Base-by-base conservation (phyloP, 2,329 filamentous ascomycete species). In the Didymella pomorum region DNA sequence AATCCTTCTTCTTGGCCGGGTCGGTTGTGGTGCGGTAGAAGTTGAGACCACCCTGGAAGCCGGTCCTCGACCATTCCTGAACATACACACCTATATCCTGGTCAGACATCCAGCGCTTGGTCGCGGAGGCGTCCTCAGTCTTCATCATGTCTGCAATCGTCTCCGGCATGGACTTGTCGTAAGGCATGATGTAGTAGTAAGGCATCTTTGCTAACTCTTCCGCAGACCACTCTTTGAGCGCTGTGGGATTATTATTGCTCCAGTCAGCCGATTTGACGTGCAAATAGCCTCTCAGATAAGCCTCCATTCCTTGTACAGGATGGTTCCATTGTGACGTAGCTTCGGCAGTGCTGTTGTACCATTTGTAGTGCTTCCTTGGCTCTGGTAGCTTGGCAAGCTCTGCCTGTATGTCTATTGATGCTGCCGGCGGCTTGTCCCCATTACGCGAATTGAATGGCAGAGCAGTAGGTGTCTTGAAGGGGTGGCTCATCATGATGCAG, bases 331-430 rank as follows among this genome's bases (percentile, higher is more conserved):
- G 79, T 2, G 59, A 31, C 0, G 79, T 79, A 1, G 85, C 85
- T 1, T 69, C 58, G 0, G 79, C 48, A 2, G 80, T 82, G 2
- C 84, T 83, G 65, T 87, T 87, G 72, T 87, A 89, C 83, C 83
- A 88, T 72, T 89, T 88, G 79, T 90, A 91, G 71, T 90, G 87
- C 70, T 90, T 90, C 9, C 85, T 71, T 0, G 87, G 86, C n/a
- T 83, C 80, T 1, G 79, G 71, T 1, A 87, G 79, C 39, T 78
- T 76, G 0, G 82, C 82, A 2, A 90, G 81, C 3, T 83, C 83
- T 20, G 78, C 75, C 56, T 87, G 84, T n/a, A 89, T 82, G 56
- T 87, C 80, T 21, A 68, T 26, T 52, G 69, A 65, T 18, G 62
- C 57, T 9, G 58, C 37, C 2, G 65, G 37, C 7, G 66, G 53